A percentile compares a stretch with the other conserved stretches of the same genome.
Conservation (phyloP, 2,329 filamentous ascomycete species). For the Kalmusia sp. region DNA sequence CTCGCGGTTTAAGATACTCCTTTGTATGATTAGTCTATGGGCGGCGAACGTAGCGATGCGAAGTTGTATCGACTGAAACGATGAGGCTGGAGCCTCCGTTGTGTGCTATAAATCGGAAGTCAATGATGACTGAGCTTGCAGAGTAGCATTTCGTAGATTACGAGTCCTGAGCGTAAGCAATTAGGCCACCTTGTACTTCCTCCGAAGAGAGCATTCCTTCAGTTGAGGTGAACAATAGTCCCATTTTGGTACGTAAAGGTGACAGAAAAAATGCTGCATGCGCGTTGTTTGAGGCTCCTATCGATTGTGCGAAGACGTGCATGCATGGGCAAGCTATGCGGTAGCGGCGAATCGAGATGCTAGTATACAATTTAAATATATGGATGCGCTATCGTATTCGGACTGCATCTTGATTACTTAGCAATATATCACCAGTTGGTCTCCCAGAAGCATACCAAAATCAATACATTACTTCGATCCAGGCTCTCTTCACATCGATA, state of each 20-base stretch:
- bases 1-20: neutral
- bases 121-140: constrained; percentile 4
- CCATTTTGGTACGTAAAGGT: too few relatives aligned
- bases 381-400: neutral
- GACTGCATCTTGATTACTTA: neutral
- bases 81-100: neutral
- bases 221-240: too few relatives aligned
- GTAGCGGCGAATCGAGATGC: too few relatives aligned
- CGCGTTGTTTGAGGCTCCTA: too few relatives aligned
- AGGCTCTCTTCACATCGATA: too few relatives aligned
- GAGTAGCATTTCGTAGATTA: neutral
- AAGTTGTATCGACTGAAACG: neutral
- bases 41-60: neutral
- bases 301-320: too few relatives aligned
- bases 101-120: too few relatives aligned
- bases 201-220: too few relatives aligned
- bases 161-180: neutral
- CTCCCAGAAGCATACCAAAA: neutral
- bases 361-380: neutral
- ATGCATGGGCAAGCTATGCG: neutral
- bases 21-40: neutral
- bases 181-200: neutral
- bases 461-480: neutral
- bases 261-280: too few relatives aligned
- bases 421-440: neutral